Conservation (phyloP, 73 alveolate species). For the Paramecium tetraurelia region DNA sequence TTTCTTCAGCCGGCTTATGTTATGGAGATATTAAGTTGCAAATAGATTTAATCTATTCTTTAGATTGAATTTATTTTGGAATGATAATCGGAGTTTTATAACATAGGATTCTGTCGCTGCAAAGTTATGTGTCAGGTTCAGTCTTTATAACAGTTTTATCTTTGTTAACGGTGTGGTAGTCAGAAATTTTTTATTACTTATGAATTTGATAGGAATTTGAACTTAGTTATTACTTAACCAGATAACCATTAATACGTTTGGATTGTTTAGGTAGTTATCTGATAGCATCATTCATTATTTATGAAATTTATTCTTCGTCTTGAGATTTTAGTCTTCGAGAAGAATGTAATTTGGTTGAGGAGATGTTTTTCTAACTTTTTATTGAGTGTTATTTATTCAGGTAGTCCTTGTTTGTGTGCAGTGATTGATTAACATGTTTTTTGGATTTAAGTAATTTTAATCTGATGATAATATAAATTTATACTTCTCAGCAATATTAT, state of each 20-base stretch:
- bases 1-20: neutral
- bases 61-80: neutral
- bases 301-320: neutral
- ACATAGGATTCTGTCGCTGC: neutral
- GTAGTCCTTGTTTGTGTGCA: neutral
- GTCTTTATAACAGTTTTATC: conserved; percentile 5
- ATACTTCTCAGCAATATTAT: neutral
- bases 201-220: neutral
- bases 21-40: neutral
- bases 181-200: neutral
- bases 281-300: neutral
- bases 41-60: neutral
- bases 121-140: neutral
- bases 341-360: neutral
- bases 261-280: neutral
- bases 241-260: neutral
- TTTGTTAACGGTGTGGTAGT: neutral
- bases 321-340: neutral
- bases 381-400: neutral
- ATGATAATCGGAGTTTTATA: neutral
- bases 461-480: neutral
- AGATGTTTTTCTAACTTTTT: neutral
- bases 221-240: neutral
- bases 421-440: neutral
- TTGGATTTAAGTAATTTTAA: neutral